Evolutionary conservation across 2,329 filamentous ascomycete genomes (phyloP).

Genomic region (Trichoderma sp.): DNA sequence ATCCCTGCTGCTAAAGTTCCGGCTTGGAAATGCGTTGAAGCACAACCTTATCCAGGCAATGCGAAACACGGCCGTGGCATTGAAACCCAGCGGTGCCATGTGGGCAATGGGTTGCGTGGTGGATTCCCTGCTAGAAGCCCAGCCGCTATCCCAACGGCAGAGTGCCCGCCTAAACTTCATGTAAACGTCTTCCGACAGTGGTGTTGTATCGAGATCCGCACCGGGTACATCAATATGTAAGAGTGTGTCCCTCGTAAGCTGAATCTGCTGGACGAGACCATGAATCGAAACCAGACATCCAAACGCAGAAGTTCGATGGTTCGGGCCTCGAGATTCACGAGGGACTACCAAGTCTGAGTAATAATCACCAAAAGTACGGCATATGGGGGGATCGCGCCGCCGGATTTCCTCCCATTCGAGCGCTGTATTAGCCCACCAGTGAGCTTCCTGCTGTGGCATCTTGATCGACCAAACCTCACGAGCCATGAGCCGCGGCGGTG

Average conservation of each 20-base stretch:
- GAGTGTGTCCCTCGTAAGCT: conserved; percentile 11
- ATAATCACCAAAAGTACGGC: conserved; percentile 1
- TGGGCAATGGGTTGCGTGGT: conserved; percentile 8
- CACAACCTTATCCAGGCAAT: conserved; percentile 10
- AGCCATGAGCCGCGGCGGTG: conserved; percentile 7
- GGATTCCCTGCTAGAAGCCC: not conserved
- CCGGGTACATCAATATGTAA: not conserved
- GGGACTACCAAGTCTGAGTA: not conserved
- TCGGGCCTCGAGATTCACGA: not conserved
- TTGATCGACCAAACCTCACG: not conserved
- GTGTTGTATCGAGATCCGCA: not conserved
- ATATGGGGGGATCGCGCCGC: not conserved
- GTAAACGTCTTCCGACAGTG: not conserved
- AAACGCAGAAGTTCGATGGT: conserved; percentile 7
- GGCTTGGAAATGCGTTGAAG: not conserved
- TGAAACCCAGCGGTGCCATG: conserved; percentile 11
- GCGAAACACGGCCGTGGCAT: conserved; percentile 5
- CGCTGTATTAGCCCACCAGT: conserved; percentile 1
- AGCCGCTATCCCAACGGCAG: conserved; percentile 14
- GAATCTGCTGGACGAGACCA: conserved; percentile 4
- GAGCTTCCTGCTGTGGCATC: conserved; percentile 8
- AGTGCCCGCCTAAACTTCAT: conserved; percentile 11
- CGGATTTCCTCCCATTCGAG: conserved; percentile 4
- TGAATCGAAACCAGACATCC: conserved; percentile 1
- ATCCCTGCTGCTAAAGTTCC: conserved; percentile 2